Percentiles rank a stretch among this genome's conserved stretches.
phyloP scores from a whole-genome alignment of 805 yeast genomes.

The Suhomyces prunicola region DNA sequence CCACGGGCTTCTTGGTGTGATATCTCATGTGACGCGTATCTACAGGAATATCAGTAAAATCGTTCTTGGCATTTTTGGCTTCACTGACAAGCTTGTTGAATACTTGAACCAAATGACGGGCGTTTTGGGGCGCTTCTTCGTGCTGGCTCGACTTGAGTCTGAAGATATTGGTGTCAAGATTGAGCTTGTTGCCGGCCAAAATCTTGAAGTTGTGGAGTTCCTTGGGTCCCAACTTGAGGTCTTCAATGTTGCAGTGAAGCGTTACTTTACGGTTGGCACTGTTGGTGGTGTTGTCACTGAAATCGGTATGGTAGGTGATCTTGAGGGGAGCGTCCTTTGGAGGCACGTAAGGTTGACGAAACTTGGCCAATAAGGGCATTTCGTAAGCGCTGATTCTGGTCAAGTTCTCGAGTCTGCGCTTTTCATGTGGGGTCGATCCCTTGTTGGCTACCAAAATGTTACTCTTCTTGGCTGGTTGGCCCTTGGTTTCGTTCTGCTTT shows the following conservation, averaged over 20 bases:
- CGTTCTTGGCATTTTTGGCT: slow-evolving; percentile 60
- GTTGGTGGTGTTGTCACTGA: slow-evolving; percentile 68
- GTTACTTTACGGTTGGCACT: slow-evolving; percentile 65
- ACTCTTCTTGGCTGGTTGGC: slow-evolving; percentile 37
- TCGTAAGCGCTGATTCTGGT: slow-evolving; percentile 88
- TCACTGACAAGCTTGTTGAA: slow-evolving; percentile 60
- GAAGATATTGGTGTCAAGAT: slow-evolving; percentile 55
- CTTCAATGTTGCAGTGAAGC: slow-evolving; percentile 49
- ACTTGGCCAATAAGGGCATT: slow-evolving; percentile 78
- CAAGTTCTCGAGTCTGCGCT: slow-evolving; percentile 71
- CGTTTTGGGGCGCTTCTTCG: slow-evolving; percentile 82
- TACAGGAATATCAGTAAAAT: slow-evolving; percentile 75
- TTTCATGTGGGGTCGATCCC: slow-evolving; percentile 42
- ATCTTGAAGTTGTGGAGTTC: slow-evolving; percentile 74
- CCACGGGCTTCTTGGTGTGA: slow-evolving; percentile 35
- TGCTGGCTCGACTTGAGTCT: slow-evolving; percentile 63
- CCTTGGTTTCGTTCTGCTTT: slow-evolving; percentile 33
- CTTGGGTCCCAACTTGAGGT: slow-evolving; percentile 49
- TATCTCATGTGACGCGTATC: slow-evolving; percentile 68
- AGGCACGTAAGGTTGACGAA: slow-evolving; percentile 59
- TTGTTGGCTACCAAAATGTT: slow-evolving; percentile 33
- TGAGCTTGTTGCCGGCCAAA: slow-evolving; percentile 75
- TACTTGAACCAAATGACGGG: slow-evolving; percentile 64
- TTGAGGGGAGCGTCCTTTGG: slow-evolving; percentile 49
- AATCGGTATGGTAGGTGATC: slow-evolving; percentile 65